Evolutionary conservation across 2,329 filamentous ascomycete species (phyloP).

Genomic region (Pyricularia pennisetigena): DNA sequence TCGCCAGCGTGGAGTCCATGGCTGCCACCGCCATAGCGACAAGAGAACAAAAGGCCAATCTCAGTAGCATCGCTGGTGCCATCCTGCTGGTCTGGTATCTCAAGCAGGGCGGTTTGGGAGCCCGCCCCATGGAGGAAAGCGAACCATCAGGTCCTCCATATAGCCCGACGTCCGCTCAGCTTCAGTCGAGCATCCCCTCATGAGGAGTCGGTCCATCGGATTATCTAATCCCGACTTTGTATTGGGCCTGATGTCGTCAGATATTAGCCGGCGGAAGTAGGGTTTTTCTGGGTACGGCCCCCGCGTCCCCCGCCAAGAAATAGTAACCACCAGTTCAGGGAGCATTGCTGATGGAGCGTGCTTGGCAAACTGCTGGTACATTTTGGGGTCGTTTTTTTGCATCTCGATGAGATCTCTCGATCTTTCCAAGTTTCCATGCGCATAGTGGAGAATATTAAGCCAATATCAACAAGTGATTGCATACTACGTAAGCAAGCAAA

Average conservation of each 20-base stretch:
- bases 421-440: too few relatives aligned
- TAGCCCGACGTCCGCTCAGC: not conserved
- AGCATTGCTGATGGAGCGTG: too few relatives aligned
- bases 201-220: not conserved
- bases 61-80: not conserved
- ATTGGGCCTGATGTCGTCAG: not conserved
- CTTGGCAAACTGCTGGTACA: too few relatives aligned
- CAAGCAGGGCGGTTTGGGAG: not conserved
- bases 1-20: not conserved
- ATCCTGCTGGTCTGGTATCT: not conserved
- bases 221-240: not conserved
- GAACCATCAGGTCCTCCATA: not conserved
- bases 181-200: not conserved
- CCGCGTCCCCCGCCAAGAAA: not conserved
- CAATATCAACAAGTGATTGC: too few relatives aligned
- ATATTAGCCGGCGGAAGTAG: not conserved
- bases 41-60: not conserved
- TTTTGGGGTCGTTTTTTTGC: too few relatives aligned
- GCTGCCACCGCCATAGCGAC: not conserved
- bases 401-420: too few relatives aligned
- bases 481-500: too few relatives aligned
- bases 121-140: not conserved
- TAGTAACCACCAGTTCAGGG: too few relatives aligned
- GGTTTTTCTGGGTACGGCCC: not conserved
- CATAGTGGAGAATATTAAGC: too few relatives aligned